Conservation (phyloP, 306 rosid genomes). For the Sophora flavescens region DNA sequence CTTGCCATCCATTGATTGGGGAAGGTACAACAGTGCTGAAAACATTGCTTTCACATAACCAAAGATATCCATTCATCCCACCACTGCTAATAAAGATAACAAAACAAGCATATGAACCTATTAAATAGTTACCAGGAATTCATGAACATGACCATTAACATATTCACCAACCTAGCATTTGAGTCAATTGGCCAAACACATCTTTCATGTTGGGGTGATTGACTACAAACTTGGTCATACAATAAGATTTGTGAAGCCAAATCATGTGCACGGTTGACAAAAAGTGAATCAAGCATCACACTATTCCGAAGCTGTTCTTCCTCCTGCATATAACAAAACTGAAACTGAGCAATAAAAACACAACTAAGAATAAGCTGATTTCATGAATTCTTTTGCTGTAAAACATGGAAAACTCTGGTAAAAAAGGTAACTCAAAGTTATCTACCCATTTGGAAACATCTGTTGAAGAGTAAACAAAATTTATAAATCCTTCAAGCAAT, state of each 20-base stretch:
- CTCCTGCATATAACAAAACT: slow-evolving; percentile 57
- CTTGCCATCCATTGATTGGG: slow-evolving; percentile 64
- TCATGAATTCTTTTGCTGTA: slow-evolving; percentile 21
- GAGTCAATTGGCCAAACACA: slow-evolving; percentile 48
- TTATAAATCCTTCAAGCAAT: slow-evolving; percentile 24
- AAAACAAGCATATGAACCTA: slow-evolving; percentile 1
- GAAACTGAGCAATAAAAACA: slow-evolving; percentile 40
- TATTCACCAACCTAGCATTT: slow-evolving; percentile 63
- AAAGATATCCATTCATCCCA: slow-evolving; percentile 82
- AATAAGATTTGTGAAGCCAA: slow-evolving; percentile 58
- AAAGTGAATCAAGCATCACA: slow-evolving; percentile 75
- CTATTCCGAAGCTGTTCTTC: slow-evolving; percentile 76
- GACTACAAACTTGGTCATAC: slow-evolving; percentile 51
- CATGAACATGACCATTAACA: slow-evolving; percentile 23
- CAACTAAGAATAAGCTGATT: background rate
- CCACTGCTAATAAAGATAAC: slow-evolving; percentile 53
- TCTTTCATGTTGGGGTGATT: slow-evolving; percentile 54
- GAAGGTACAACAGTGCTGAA: slow-evolving; percentile 55
- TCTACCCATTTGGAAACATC: slow-evolving; percentile 28
- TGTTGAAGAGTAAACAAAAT: background rate
- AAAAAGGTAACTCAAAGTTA: slow-evolving; percentile 12
- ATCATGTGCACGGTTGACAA: slow-evolving; percentile 61
- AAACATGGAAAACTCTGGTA: slow-evolving; percentile 2
- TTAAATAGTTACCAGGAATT: slow-evolving; percentile 12
- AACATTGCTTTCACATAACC: slow-evolving; percentile 72